These are phyloP conservation scores for Globisporangium abappressorium DNA, from an alignment of 352 stramenopile species.

Conservation along the genomic window DNA sequence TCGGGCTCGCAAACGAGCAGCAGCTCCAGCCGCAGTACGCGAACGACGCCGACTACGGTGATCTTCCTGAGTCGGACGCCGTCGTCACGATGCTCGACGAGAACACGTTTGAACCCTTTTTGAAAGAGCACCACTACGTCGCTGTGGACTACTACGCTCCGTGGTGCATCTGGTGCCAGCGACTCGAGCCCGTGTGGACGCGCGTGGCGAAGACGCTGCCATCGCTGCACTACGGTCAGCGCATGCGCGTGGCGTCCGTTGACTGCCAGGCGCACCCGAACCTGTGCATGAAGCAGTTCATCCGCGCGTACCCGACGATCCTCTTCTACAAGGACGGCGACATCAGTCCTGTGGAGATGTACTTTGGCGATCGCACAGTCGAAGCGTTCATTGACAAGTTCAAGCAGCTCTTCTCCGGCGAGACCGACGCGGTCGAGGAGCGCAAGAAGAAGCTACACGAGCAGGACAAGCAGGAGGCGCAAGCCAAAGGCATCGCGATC, in stretches of 20 bases:
- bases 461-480: conserved; percentile 88
- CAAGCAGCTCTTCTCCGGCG: conserved; percentile 80
- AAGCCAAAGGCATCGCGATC: conserved; percentile 55
- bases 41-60: conserved; percentile 62
- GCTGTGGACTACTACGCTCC: conserved; percentile 97
- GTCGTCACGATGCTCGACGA: conserved; percentile 75
- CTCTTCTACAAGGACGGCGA: conserved; percentile 95
- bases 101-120: conserved; percentile 90
- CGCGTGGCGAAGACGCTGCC: conserved; percentile 91
- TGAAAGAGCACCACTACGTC: conserved; percentile 94
- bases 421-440: conserved; percentile 65
- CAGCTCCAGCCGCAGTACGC: conserved; percentile 72
- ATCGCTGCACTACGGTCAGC: conserved; percentile 80
- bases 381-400: conserved; percentile 90
- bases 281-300: conserved; percentile 93
- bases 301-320: conserved; percentile 96
- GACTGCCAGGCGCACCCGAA: conserved; percentile 93
- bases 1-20: conserved; percentile 88
- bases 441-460: conserved; percentile 93
- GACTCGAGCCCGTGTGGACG: conserved; percentile 95
- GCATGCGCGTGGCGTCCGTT: conserved; percentile 82
- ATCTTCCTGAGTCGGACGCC: conserved; percentile 74
- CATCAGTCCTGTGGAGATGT: conserved; percentile 91
- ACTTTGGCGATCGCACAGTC: conserved; percentile 94
- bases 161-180: conserved; percentile 97